Evolutionary conservation across 768 basidiomycete species (phyloP), one percentile per base, ranked within the genome.

Genomic region (Lactifluus pinguis): DNA sequence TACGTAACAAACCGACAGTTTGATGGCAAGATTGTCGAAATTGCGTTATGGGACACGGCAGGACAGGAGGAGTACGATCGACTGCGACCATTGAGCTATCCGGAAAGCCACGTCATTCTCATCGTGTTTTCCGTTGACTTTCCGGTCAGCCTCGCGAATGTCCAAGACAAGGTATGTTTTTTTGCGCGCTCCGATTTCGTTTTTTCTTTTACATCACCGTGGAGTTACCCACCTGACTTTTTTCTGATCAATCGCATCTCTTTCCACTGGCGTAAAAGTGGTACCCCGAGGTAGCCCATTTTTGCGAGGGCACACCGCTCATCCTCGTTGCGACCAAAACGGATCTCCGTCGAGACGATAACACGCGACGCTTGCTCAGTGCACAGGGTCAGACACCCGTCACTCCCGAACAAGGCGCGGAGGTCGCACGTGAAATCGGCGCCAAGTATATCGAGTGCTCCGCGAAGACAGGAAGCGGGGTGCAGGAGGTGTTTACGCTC

Each of bases 31-130:
- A 77, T 89, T 19, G 85, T 99, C 63, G 92, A 97, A 69, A 82
- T 99, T 47, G 95, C 97, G n/a, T 79, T 99, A 17, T 99, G 95
- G 93, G 94, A 98, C 74, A 98, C 94, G 1, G 94, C 94, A 0
- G 94, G 94, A 30, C 94, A 97, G 72, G 94, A 98, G 74, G 94
- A 98, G 76, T 98, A 97, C 73, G 92, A 95, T 72, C 81, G 89
- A 64, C 80, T 94, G 58, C 80, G 90, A 66, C 89, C 90, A 19
- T 77, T 93, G 64, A 89, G 86, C 71, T 92, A 93, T 67, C 89
- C 91, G 19, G 90, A 93, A 72, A 88, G 85, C 77, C 83, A 92
- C 69, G 89, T 92, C 61, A 92, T 95, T 68, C 86, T 95, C 67
- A 90, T 95, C 67, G 92, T 95, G 32, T 97, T 95, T 77, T 92